Evolutionary conservation across 116 monocot species (phyloP), one percentile per base, ranked within the genome.

Genomic region (Dioscorea cayenensis): DNA sequence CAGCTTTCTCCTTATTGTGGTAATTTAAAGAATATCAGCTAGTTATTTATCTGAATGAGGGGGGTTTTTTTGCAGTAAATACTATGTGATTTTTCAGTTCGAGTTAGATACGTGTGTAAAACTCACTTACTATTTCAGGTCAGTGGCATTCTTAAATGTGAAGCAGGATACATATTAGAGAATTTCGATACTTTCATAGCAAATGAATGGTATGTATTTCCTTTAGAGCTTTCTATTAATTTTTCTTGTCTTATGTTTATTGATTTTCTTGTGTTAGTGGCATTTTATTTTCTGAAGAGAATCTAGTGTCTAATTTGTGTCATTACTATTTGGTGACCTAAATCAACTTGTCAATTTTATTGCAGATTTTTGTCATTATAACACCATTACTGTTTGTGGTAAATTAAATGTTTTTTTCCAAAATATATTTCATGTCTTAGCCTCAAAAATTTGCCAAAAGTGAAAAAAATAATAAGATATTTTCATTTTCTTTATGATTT

Each of bases 141-240:
- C 69, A 88, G 82, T 84, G 96, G 96, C 72, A 90, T 92, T 75
- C 80, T 96, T 60, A 82, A 80, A 20, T 96, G 96, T 82, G 96
- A 96, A 78, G 90, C 90, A 67, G 96, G 96, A 23, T 96, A 92
- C 83, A 91, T 96, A 77, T 73, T 96, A 77, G 96, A 96, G 69
- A 92, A 96, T 72, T 72, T 96, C 71, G 84, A 75, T 74, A 65
- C 65, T 51, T 96, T 84, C 67, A 74, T 96, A 62, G 84, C 68
- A 81, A 90, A 87, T 84, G 88, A 96, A 90, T 92, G 96, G 96
- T 88, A 83, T 71, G 67, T 18, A 66, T 43, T 43, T 11, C 43
- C 43, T 17, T 43, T 49, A 64, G 14, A 0, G 10, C 4, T 25
- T 10, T 6, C 6, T 23, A 27, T 7, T 62, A 20, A 21, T 7